Evolutionary conservation across 768 basidiomycete genomes (phyloP).

Genomic region (Russula virescens): DNA sequence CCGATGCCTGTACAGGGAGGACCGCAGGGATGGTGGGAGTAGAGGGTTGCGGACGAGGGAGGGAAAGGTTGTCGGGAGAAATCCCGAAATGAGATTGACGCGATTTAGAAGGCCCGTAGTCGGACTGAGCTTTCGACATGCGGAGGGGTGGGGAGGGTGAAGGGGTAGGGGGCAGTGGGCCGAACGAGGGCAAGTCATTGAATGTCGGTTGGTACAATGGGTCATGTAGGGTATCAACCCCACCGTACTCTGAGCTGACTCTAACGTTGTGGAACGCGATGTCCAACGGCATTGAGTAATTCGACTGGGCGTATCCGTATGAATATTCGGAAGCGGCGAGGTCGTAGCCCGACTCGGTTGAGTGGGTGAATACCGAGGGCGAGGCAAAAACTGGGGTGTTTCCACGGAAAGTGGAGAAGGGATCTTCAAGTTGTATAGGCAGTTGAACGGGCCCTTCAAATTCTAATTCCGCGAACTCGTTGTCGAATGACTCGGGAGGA

Average conservation of each 20-base stretch:
- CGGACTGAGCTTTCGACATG: conserved; percentile 22
- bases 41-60: conserved; percentile 46
- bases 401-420: conserved; percentile 58
- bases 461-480: conserved; percentile 65
- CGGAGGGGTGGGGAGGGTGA: conserved; percentile 20
- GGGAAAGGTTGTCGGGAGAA: conserved; percentile 34
- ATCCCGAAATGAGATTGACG: conserved; percentile 29
- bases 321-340: conserved; percentile 42
- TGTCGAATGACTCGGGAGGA: conserved; percentile 77
- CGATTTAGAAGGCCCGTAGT: conserved; percentile 21
- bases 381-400: conserved; percentile 63
- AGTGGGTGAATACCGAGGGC: conserved; percentile 72
- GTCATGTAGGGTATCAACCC: conserved; percentile 14
- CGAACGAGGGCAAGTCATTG: conserved; percentile 19
- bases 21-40: conserved; percentile 39
- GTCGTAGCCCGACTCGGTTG: conserved; percentile 71
- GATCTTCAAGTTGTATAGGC: conserved; percentile 48
- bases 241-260: conserved; percentile 53
- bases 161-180: conserved; percentile 17
- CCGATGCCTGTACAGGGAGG: conserved; percentile 34
- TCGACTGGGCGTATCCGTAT: conserved; percentile 54
- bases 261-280: conserved; percentile 66
- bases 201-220: conserved; percentile 21
- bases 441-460: conserved; percentile 53
- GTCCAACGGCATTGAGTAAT: conserved; percentile 40